A percentile compares a stretch with the other conserved stretches of the same genome.
Conservation (phyloP, 176 grass and related monocot genomes). For the Panicum miliaceum region DNA sequence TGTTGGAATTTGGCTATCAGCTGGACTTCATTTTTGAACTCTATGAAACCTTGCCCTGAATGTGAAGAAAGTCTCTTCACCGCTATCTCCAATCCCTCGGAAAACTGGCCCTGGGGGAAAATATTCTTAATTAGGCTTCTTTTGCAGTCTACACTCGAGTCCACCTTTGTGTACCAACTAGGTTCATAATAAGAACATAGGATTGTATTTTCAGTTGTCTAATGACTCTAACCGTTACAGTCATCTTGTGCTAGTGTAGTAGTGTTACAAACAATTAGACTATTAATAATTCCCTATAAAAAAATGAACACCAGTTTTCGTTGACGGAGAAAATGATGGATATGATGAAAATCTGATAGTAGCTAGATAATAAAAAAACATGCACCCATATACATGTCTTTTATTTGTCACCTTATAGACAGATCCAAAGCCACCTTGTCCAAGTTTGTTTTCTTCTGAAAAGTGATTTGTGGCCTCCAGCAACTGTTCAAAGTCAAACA, state of each 20-base stretch:
- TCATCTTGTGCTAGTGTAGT: neutral
- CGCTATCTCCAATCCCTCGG: neutral
- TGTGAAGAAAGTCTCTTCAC: neutral
- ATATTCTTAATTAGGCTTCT: neutral
- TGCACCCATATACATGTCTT: too few species aligned
- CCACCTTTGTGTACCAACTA: neutral
- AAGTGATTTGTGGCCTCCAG: neutral
- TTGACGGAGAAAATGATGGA: neutral
- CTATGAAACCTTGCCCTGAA: neutral
- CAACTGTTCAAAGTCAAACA: neutral
- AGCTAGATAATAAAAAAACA: too few species aligned
- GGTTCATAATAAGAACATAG: neutral
- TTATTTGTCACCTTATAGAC: neutral
- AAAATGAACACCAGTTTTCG: neutral
- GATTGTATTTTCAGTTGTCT: neutral
- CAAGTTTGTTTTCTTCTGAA: constrained; percentile 19
- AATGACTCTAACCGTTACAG: too few species aligned
- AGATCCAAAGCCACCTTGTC: neutral
- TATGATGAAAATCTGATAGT: neutral
- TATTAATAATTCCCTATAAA: neutral
- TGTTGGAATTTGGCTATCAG: neutral
- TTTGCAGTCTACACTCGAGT: neutral
- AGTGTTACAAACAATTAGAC: neutral
- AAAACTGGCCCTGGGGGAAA: neutral
- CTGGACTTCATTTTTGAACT: neutral